Base-by-base conservation (phyloP, 1,284 basidiomycete genomes). In the Ganoderma resinaceum region DNA sequence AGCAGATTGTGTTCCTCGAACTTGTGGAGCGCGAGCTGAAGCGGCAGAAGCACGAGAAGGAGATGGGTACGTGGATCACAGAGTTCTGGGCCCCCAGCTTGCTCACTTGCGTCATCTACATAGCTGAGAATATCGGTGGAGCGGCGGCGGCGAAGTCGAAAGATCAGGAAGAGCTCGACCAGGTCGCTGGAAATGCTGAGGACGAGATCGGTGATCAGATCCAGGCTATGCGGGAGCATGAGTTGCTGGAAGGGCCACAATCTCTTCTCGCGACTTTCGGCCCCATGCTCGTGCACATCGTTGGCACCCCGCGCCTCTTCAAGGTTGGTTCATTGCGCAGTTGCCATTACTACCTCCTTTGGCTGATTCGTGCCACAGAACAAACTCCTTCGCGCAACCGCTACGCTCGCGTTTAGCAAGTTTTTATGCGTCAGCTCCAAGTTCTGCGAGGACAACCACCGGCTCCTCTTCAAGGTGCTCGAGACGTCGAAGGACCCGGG, bases 11-110 rank as follows among this genome's bases (percentile, higher is more conserved):
- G 31, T 98, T 96, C 78, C 88, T 99, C 38, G 97, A 99, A 80
- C 85, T 98, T 55, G 93, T 99, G n/a, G 97, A 99, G 80, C 86
- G 97, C 46, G 97, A 99, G 78, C 94, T 95, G 89, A 99, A 99
- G 83, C 85, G 96, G 18, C 92, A 97, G 79, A 99, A 98, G 82
- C 95, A 97, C 66, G 95, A 95, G 78, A 91, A 89, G 68, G 91
- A 87, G 62, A 86, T 91, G 74, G 91, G 95, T 93, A 76, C 66
- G 88, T 80, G 12, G 62, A 31, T 18, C 29, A 37, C 65, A 16
- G 46, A 52, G 33, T 52, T 11, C 58, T 23, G n/a, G 35, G 23
- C 49, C 40, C 6, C n/a, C 33, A 35, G 9, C 1, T 14, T n/a
- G 3, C 46, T 74, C 33, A 37, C 33, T 58, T 72, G 69, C 61